Base-by-base conservation (phyloP, 2,329 filamentous ascomycete genomes). In the Diaporthe ampelina region DNA sequence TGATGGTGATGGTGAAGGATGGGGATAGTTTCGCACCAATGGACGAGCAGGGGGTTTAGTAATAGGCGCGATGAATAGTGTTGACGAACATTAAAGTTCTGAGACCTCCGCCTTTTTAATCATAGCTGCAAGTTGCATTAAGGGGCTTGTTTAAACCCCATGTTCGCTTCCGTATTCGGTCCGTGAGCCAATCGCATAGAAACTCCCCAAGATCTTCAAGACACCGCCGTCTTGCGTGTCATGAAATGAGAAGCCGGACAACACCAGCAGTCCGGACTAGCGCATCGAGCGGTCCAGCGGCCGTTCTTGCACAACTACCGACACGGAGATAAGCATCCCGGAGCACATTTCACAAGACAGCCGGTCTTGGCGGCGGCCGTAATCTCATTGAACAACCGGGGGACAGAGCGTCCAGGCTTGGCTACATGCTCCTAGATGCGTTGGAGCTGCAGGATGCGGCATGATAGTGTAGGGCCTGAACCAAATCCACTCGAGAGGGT, bases 161-260 rank as follows among this genome's bases (percentile, higher is more conserved):
- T 15, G 59, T n/a, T 40, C 43, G 61, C n/a, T 50, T 3, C 26
- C 61, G 61, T 65, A 65, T 65, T 65, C 61, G 61, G 32, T 35
- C 21, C 19, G 43, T 7, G 7, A 37, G 11, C 61, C 61, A 65
- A 65, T 65, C 40, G 61, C 43, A n/a, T 65, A 40, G 11, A 21
- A 50, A 9, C 3, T 21, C 19, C 21, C 11, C 11, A 8, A 10
- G 11, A 35, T 45, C 29, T 15, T 17, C 26, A 50, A 15, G 37
- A 15, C 37, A 13, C 37, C 10, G 37, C 21, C n/a, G 11, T 8
- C 54, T 32, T 50, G 26, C 19, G 5, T 21, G 2, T n/a, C 29
- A 32, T 50, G 26, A 17, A 24, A 32, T 29, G 59, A 48, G 45
- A 40, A 40, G 37, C 37, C 59, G 37, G 37, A 63, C 17, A 35